Conservation (phyloP, 768 basidiomycete genomes). For the Cystoderma amianthinum region DNA sequence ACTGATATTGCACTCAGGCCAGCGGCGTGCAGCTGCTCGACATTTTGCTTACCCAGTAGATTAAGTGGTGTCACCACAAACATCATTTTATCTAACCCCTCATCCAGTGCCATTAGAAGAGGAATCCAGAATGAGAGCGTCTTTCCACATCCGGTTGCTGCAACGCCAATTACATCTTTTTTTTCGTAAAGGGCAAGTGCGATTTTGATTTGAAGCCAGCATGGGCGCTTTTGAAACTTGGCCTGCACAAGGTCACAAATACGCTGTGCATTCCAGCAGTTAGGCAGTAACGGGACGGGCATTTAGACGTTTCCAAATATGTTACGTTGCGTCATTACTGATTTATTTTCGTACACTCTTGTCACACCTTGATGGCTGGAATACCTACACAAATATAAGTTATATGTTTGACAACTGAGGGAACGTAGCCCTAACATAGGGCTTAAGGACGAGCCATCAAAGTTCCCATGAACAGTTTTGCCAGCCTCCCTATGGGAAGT, state of each 20-base stretch:
- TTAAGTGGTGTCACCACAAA: slow-evolving; percentile 16
- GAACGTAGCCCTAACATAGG: too few relatives aligned
- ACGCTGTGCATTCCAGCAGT: slow-evolving; percentile 2
- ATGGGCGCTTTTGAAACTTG: slow-evolving; percentile 10
- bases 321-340: too few relatives aligned
- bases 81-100: slow-evolving; percentile 9
- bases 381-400: too few relatives aligned
- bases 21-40: slow-evolving; percentile 4
- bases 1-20: slow-evolving; percentile 10
- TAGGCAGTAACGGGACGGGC: too few relatives aligned
- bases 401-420: too few relatives aligned
- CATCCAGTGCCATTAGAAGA: slow-evolving; percentile 10
- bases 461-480: too few relatives aligned
- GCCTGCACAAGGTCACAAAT: slow-evolving; percentile 5
- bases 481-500: too few relatives aligned
- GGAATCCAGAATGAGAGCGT: slow-evolving; percentile 13
- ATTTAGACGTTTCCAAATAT: too few relatives aligned
- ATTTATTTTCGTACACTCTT: too few relatives aligned
- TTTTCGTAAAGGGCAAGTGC: slow-evolving; percentile 6
- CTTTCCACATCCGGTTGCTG: slow-evolving; percentile 13
- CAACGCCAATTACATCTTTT: slow-evolving; percentile 12
- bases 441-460: too few relatives aligned
- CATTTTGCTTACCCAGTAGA: slow-evolving; percentile 13
- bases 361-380: too few relatives aligned
- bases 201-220: slow-evolving; percentile 9